Base-by-base conservation (phyloP, 805 yeast species). In the Saturnispora quitensis region DNA sequence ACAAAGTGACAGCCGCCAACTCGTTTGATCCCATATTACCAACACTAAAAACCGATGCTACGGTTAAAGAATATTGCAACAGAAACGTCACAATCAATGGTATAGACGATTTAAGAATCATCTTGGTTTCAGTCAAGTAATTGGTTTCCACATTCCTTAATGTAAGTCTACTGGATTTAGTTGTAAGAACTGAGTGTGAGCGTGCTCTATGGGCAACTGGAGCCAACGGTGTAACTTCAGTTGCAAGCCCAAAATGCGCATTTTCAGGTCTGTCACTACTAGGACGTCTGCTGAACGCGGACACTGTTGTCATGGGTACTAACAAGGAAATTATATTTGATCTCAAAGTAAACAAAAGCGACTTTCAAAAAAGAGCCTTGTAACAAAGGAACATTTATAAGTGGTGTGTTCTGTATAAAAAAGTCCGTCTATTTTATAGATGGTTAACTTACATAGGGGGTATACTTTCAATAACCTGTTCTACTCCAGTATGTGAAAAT, bases 1-100 rank as follows among this genome's bases (percentile, higher is more conserved):
- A 80, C 69, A 78, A 70, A 1, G 80, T 74, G 12, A 78, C 82
- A 0, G 83, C 82, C 3, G 82, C 83, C 51, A 78, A 67, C 55
- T 77, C 80, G 31, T 72, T 67, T 3, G 81, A 75, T n/a, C 84
- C 83, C 42, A 78, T 61, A 56, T 77, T 80, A n/a, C 84, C 83
- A 17, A 77, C 84, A 46, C 73, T 68, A 56, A 78, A 74, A 4
- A 78, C 80, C 2, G 80, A 74, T 0, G 76, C 78, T 0, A 79
- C 75, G 2, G 80, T 73, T 22, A 78, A 61, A 5, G 82, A 77
- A 51, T 75, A 75, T 58, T 78, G 81, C 45, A 78, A 63, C n/a
- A 78, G 61, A 55, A 78, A 77, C 0, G 84, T 78, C 48, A 75
- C 56, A 4, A 78, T 75, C 51, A 78, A 65, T 1, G 84, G 82